Base-by-base conservation (phyloP, 2,329 filamentous ascomycete species). In the Pyrenochaeta sp. region DNA sequence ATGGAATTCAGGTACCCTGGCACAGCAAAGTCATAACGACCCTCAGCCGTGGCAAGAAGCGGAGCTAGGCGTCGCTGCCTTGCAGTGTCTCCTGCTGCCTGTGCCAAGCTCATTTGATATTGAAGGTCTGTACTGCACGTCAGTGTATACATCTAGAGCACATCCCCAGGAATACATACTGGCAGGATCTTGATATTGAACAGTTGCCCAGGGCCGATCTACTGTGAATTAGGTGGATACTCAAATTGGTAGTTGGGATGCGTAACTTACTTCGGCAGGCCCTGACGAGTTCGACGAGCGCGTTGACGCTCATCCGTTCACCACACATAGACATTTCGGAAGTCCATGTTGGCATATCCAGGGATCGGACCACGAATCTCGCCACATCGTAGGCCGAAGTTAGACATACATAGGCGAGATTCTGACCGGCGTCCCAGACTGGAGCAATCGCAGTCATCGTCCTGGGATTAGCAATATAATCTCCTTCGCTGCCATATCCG, bases 381-480 rank as follows among this genome's bases (percentile, higher is more conserved):
- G 81, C 88, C 4, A 90, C 81, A 58, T 92, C 88, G 51, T 82
- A 76, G 11, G 85, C 81, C 4, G 86, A 86, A 2, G 86, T 90
- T 74, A 91, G 74, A 54, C 82, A 86, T 5, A 91, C 70, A 6
- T 41, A 60, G 2, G 65, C 51, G 9, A 56, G 36, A 73, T 77
- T n/a, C 81, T 78, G 46, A 1, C 71, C 58, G 44, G 67, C 55
- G 41, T 81, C 80, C n/a, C 73, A 76, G 22, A 81, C 77, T 2
- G 86, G 82, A 6, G 86, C 81, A 51, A 85, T 80, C 2, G 86
- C 86, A 13, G 74, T 65, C 57, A 79, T 80, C 4, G 64, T 71
- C 29, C 78, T 78, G 21, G 88, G 71, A 60, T 91, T 77, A 53
- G 89, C 74, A 35, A 91, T 74, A 56, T 86, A 90, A 55, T 83